Evolutionary conservation across 371 early-diverging fungal genomes (phyloP).

Genomic region (Paraphysoderma sedebokerense): DNA sequence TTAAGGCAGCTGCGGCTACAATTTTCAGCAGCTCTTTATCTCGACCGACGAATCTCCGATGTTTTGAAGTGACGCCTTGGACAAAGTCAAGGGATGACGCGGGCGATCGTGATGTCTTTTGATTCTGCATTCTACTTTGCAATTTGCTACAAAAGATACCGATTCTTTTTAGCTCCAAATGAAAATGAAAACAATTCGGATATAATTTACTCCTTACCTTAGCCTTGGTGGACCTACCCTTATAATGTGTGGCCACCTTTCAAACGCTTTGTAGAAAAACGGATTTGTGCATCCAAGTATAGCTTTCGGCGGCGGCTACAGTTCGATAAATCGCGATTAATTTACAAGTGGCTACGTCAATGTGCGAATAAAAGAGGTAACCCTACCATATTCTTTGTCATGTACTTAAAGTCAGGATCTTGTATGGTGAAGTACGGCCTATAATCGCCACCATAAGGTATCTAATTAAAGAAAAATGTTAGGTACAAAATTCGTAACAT

Average conservation of each 20-base stretch:
- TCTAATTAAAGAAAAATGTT: slow-evolving; percentile 12
- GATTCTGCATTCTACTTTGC: too few species aligned
- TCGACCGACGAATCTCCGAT: slow-evolving; percentile 56
- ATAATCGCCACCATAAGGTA: slow-evolving; percentile 86
- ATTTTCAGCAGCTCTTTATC: slow-evolving; percentile 54
- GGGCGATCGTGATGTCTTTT: background rate
- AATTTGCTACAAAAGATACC: too few species aligned
- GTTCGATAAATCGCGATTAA: too few species aligned
- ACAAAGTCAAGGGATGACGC: background rate
- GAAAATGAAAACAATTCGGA: too few species aligned
- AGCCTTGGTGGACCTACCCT: background rate
- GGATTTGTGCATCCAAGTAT: slow-evolving; percentile 90
- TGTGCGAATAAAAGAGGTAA: background rate
- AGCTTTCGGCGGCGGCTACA: slow-evolving; percentile 2
- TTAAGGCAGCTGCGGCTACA: slow-evolving; percentile 43
- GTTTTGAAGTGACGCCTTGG: slow-evolving; percentile 49
- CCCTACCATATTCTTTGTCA: slow-evolving; percentile 36
- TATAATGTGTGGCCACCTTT: slow-evolving; percentile 67
- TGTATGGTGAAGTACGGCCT: slow-evolving; percentile 94
- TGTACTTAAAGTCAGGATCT: slow-evolving; percentile 75
- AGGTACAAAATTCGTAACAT: background rate
- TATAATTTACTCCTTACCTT: too few species aligned
- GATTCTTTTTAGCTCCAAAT: too few species aligned
- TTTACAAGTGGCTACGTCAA: background rate
- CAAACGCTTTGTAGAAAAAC: slow-evolving; percentile 70